phyloP scores from a whole-genome alignment of 2,329 filamentous ascomycete genomes.

The Ceratocystis ficicola region DNA sequence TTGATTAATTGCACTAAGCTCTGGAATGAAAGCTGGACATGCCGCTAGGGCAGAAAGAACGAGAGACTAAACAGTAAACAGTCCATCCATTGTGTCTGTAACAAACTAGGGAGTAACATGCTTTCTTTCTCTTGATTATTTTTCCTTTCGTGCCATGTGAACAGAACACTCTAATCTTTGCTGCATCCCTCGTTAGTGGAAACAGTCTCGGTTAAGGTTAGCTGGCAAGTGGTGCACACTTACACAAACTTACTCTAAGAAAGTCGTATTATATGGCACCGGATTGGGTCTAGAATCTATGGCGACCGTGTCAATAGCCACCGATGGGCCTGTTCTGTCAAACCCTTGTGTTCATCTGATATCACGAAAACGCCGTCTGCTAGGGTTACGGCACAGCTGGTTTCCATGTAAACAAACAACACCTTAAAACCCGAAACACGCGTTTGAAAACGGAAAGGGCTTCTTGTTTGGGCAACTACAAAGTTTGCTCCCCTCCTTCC shows the following conservation, averaged over 20 bases:
- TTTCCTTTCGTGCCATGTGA: neutral
- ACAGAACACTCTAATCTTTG: neutral
- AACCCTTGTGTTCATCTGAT: neutral
- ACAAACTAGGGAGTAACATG: no score
- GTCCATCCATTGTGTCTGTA: no score
- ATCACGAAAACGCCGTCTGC: neutral
- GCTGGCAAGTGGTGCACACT: neutral
- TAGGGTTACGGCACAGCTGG: neutral
- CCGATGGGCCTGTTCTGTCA: neutral
- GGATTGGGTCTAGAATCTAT: no score
- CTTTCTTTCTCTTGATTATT: neutral
- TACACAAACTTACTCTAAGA: neutral
- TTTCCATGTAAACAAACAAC: slow-evolving; percentile 4
- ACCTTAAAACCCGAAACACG: neutral
- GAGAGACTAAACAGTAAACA: neutral
- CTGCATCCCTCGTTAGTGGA: slow-evolving; percentile 1
- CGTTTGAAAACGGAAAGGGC: neutral
- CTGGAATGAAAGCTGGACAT: neutral
- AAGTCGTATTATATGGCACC: neutral
- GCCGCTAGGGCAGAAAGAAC: neutral
- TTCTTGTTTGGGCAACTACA: neutral
- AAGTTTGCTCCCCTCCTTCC: neutral
- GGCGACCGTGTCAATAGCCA: neutral
- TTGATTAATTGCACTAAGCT: no score
- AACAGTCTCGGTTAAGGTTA: neutral